phyloP scores from a whole-genome alignment of 2,329 filamentous ascomycete genomes.

The Stachybotrys chartarum region DNA sequence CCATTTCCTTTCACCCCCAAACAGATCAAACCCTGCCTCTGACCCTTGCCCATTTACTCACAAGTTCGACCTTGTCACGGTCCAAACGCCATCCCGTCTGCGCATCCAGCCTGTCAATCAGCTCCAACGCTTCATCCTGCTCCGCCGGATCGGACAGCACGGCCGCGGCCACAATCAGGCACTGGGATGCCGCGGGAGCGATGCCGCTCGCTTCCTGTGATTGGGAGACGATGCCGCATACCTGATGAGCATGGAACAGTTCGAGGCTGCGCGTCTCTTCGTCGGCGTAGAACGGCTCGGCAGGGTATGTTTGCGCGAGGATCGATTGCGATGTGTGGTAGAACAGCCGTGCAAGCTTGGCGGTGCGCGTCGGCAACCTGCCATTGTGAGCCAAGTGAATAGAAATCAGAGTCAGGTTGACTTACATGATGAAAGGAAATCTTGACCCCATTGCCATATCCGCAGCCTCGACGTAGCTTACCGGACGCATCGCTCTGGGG shows the following conservation, averaged over 20 bases:
- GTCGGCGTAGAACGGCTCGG: slow-evolving; percentile 48
- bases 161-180: slow-evolving; percentile 69
- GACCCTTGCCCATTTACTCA: slow-evolving; percentile 56
- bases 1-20: slow-evolving; percentile 40
- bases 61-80: slow-evolving; percentile 65
- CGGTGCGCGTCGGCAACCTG: slow-evolving; percentile 27
- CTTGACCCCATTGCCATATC: slow-evolving; percentile 49
- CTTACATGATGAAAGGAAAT: neutral
- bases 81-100: slow-evolving; percentile 75
- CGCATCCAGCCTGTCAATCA: slow-evolving; percentile 67
- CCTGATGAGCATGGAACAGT: slow-evolving; percentile 69
- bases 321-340: slow-evolving; percentile 84
- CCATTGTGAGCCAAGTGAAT: no score
- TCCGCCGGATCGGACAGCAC: slow-evolving; percentile 62
- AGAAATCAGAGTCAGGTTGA: neutral
- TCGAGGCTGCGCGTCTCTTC: slow-evolving; percentile 65
- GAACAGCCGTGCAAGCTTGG: slow-evolving; percentile 75
- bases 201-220: slow-evolving; percentile 69
- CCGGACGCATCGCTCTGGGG: slow-evolving; percentile 80
- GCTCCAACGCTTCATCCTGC: slow-evolving; percentile 72
- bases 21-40: slow-evolving; percentile 14
- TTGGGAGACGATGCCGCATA: slow-evolving; percentile 85
- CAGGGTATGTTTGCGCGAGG: slow-evolving; percentile 71
- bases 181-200: slow-evolving; percentile 70
- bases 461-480: slow-evolving; percentile 63